Base-by-base conservation (phyloP, 257 asterid genomes). In the Rehmannia glutinosa region DNA sequence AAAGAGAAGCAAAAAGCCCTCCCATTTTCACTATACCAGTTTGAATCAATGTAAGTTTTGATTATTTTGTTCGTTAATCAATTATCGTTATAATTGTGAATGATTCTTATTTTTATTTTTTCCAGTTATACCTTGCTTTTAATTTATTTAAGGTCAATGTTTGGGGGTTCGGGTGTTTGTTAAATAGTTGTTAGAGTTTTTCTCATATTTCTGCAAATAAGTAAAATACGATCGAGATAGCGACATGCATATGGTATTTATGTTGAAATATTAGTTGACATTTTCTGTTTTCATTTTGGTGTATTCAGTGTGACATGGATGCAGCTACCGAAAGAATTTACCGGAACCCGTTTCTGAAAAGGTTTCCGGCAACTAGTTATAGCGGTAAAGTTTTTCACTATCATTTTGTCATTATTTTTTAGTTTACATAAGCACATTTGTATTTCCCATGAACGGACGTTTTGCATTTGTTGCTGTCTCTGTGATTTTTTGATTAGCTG, bases 231-330 rank as follows among this genome's bases (percentile, higher is more conserved):
- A 51, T 53, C 24, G 41, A 0, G 62, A 21, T 54, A 55, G 20
- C 16, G 68, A 64, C 77, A 69, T 81, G 77, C 85, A 74, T 62
- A 55, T 10, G 55, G 36, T 49, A 17, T 45, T 65, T 21, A 19
- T 36, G 53, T 42, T 70, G 70, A 66, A 41, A n/a, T 10, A 1
- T 23, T 66, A 58, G 32, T 62, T 66, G 62, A 57, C 55, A 21
- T 56, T 59, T 62, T 39, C 3, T 62, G 23, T 30, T 42, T 32
- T 27, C 13, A 20, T 54, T 21, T 69, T 56, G 60, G 63, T 55
- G 71, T 68, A 55, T 63, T 55, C 56, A 72, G 87, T 58, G 58
- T 21, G 63, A 17, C 5, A 85, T 83, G 96, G 84, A 78, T 45
- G 86, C 76, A 42, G 80, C 67, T 16, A 16, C 67, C 38, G 86